Percentiles rank a stretch among this genome's conserved stretches.
Conservation (phyloP, 768 basidiomycete species). For the Ramaria sp. region DNA sequence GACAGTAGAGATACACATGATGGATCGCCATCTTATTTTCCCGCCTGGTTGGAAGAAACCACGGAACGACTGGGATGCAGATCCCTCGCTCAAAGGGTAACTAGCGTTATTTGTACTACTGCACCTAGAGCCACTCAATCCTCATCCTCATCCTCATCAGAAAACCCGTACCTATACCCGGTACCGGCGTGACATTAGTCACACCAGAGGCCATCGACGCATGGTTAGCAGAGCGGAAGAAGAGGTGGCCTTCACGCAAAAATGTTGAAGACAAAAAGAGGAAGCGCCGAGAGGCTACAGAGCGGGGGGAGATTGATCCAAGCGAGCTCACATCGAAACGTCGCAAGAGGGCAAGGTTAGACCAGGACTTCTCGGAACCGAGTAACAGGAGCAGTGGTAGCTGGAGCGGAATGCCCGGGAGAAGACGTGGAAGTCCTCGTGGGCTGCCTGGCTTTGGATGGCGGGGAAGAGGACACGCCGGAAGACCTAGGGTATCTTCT, state of each 20-base stretch:
- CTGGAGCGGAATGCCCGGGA: conserved; percentile 21
- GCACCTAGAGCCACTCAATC: background rate
- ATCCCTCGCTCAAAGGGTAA: conserved; percentile 72
- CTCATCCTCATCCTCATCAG: conserved; percentile 24
- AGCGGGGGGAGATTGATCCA: conserved; percentile 63
- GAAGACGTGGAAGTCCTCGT: conserved; percentile 19
- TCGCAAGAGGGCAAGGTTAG: conserved; percentile 32
- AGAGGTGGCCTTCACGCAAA: conserved; percentile 65
- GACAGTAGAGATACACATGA: conserved; percentile 69
- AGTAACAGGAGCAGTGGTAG: conserved; percentile 20
- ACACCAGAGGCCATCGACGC: conserved; percentile 70
- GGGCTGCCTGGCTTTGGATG: conserved; percentile 1
- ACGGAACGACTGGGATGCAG: conserved; percentile 69
- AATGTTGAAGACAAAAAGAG: conserved; percentile 73
- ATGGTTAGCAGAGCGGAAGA: conserved; percentile 86
- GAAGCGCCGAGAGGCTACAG: conserved; percentile 66
- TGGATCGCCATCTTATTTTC: conserved; percentile 83
- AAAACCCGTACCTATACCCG: conserved; percentile 64
- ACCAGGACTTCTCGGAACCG: conserved; percentile 12
- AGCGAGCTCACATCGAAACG: conserved; percentile 19
- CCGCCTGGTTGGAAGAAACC: conserved; percentile 59
- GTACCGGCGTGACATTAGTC: conserved; percentile 67
- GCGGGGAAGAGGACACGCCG: background rate
- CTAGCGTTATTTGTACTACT: conserved; percentile 10
- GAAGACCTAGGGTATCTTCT: background rate